These are phyloP conservation scores for Auriscalpium vulgare DNA, from an alignment of 768 basidiomycete species.

Conservation along the genomic window DNA sequence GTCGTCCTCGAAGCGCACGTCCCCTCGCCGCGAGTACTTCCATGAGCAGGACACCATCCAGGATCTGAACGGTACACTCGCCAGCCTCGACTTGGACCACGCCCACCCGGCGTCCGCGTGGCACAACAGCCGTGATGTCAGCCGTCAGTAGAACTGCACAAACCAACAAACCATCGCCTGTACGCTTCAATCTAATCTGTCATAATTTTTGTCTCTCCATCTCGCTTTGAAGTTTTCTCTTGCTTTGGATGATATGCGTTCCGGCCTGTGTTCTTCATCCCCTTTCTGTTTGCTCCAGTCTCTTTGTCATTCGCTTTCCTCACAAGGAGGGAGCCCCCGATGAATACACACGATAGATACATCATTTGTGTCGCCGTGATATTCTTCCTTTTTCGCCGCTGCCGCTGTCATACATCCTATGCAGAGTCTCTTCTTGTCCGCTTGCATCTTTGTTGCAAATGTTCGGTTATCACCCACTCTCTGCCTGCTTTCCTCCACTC, in stretches of 20 bases:
- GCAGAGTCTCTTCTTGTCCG: background rate
- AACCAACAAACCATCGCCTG: background rate
- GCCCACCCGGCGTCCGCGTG: background rate
- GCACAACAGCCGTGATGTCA: background rate
- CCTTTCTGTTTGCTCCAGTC: background rate
- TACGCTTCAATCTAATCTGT: background rate
- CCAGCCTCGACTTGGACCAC: constrained; percentile 60
- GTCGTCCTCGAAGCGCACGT: constrained; percentile 18
- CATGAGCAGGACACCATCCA: constrained; percentile 46
- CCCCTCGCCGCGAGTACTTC: constrained; percentile 21
- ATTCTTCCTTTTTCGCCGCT: background rate
- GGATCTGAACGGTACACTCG: constrained; percentile 70
- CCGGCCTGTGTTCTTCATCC: background rate
- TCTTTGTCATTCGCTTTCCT: background rate
- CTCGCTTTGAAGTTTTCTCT: constrained; percentile 4
- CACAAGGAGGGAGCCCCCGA: background rate
- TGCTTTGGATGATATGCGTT: constrained; percentile 1
- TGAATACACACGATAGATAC: background rate
- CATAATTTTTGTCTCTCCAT: background rate
- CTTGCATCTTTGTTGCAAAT: background rate
- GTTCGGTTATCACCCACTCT: background rate
- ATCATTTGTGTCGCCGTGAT: background rate
- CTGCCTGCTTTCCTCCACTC: background rate
- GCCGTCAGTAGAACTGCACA: background rate
- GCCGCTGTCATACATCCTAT: background rate